Conservation (phyloP, 75 land plant genomes). For the Picea sitchensis region DNA sequence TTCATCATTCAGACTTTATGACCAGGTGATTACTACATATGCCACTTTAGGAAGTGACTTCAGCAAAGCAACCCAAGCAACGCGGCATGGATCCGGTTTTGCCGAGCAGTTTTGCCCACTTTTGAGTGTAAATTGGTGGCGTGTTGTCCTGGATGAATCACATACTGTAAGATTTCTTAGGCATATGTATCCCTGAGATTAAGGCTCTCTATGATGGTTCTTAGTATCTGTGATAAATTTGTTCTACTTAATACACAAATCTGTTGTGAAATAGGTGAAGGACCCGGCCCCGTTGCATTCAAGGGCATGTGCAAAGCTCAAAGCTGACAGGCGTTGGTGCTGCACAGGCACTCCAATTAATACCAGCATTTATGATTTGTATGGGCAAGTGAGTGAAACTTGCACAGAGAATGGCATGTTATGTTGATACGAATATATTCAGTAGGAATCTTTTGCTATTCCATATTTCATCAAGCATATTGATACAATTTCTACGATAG, state of each 20-base stretch:
- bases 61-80: slow-evolving; percentile 50
- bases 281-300: slow-evolving; percentile 51
- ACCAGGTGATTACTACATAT: slow-evolving; percentile 45
- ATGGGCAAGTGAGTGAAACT: slow-evolving; percentile 30
- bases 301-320: slow-evolving; percentile 43
- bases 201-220: not conserved
- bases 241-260: not conserved
- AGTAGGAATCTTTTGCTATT: too few species aligned
- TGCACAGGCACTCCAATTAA: slow-evolving; percentile 50
- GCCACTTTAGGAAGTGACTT: slow-evolving; percentile 51
- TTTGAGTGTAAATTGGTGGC: slow-evolving; percentile 49
- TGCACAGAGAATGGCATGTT: not conserved
- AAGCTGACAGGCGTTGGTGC: slow-evolving; percentile 48
- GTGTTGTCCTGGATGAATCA: slow-evolving; percentile 47
- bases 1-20: not conserved
- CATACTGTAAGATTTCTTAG: slow-evolving; percentile 29
- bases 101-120: slow-evolving; percentile 52
- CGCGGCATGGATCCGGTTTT: slow-evolving; percentile 42
- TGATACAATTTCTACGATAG: too few species aligned
- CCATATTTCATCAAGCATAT: too few species aligned
- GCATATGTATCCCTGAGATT: too few species aligned
- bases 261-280: slow-evolving; percentile 26
- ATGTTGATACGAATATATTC: not conserved
- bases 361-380: slow-evolving; percentile 43
- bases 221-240: not conserved